Evolutionary conservation across 106 monocot species (phyloP), one percentile per base, ranked within the genome.

Genomic region (Chionographis japonica): DNA sequence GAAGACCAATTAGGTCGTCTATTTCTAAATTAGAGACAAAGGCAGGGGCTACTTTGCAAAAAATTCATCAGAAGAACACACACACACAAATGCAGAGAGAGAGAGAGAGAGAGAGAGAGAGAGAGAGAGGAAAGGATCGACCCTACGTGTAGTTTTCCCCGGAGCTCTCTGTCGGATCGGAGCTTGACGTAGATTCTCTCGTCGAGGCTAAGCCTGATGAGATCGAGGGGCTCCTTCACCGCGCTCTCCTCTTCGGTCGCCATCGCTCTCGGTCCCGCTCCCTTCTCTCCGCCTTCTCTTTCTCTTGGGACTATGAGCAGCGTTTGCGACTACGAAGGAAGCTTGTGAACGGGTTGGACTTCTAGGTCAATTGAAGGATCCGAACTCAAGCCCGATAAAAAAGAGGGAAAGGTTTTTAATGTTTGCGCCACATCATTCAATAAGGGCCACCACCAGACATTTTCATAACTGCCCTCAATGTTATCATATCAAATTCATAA

Each of bases 111-210:
- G 16, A 1, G 58, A 39, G 18, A 52, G 40, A n/a, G 10, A 61
- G 3, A 4, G 39, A 38, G 54, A 46, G 49, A 42, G 35, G 27
- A 27, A 27, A 27, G 27, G 27, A 27, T 27, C 27, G 27, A 27
- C 27, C 27, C 27, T 20, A 79, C 73, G 61, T 86, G 86, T 17
- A 86, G 79, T 58, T 86, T 86, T 36, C 82, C 86, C 1, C 82
- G 86, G 71, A 86, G 78, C 75, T 86, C 86, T 56, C 86, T 73
- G 54, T 86, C 82, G 65, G 81, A 75, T 9, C 86, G 74, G 67
- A 86, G 79, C 86, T 82, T 86, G 50, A 86, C 86, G 58, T 86
- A 86, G 74, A 82, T 82, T 61, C 86, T 82, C 74, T 82, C 82
- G 66, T 86, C 82, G 64, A 86, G 81, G 68, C 82, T 86, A 60